phyloP scores from a whole-genome alignment of 73 alveolate species.

The Symbiodinium natans region DNA sequence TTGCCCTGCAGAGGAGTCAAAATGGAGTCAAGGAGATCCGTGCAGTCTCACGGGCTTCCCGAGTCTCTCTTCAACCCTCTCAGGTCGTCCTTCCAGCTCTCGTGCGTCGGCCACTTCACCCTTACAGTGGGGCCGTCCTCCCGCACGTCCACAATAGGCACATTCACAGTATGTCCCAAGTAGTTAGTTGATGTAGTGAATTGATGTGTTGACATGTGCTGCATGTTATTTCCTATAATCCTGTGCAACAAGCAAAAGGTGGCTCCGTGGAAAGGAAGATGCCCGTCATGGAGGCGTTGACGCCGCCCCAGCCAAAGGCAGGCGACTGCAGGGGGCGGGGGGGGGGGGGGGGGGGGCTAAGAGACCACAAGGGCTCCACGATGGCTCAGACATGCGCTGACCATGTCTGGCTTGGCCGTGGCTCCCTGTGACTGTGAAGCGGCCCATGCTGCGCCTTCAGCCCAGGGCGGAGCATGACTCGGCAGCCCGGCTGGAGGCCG shows the following conservation, averaged over 20 bases:
- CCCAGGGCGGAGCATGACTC: slow-evolving; percentile 39
- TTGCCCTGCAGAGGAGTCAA: slow-evolving; percentile 5
- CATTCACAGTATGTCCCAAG: no score
- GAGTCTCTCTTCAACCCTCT: no score
- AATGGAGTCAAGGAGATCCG: no score
- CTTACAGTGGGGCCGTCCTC: neutral
- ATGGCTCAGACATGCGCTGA: no score
- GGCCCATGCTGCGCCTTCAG: slow-evolving; percentile 17
- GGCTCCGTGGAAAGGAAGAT: slow-evolving; percentile 42
- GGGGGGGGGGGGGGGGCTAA: no score
- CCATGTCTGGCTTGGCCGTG: no score
- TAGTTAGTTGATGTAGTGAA: no score
- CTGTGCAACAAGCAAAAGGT: neutral
- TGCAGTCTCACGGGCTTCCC: no score
- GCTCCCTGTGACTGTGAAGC: no score
- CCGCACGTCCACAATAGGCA: neutral
- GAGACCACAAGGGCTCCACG: no score
- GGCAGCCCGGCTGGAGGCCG: slow-evolving; percentile 40
- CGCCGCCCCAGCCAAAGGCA: slow-evolving; percentile 84
- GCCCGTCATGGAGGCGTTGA: slow-evolving; percentile 24
- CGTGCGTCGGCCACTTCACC: slow-evolving; percentile 46
- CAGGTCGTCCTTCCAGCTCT: slow-evolving; percentile 49
- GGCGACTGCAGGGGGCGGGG: slow-evolving; percentile 24
- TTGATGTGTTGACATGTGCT: no score
- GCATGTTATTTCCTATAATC: no score